phyloP scores from a whole-genome alignment of 1,139 yeast genomes.

The Nakaseomyces uthaithaninus region DNA sequence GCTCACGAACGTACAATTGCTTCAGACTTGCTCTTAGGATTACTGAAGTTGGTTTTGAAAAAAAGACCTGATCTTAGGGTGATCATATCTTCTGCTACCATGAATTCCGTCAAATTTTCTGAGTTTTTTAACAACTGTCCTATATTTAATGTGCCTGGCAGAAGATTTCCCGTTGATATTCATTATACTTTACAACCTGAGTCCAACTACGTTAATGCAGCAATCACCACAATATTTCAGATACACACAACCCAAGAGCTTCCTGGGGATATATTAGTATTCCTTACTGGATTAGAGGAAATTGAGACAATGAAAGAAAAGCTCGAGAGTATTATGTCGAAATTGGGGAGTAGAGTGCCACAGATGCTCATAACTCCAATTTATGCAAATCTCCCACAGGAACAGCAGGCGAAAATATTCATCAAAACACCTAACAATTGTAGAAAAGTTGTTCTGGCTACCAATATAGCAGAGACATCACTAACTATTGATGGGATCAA shows the following conservation, averaged over 20 bases:
- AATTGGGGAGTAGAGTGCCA: conserved; percentile 54
- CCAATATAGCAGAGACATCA: conserved; percentile 95
- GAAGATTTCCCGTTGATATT: conserved; percentile 81
- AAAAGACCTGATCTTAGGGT: conserved; percentile 62
- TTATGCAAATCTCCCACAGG: conserved; percentile 87
- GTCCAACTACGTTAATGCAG: conserved; percentile 82
- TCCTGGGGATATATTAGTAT: conserved; percentile 83
- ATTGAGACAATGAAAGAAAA: conserved; percentile 75
- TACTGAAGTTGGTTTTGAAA: conserved; percentile 58
- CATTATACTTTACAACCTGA: conserved; percentile 83
- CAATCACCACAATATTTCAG: conserved; percentile 72
- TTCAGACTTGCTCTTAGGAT: conserved; percentile 83
- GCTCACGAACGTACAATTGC: conserved; percentile 92
- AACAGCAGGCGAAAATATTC: conserved; percentile 69
- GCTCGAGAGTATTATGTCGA: conserved; percentile 53
- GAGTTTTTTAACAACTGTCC: conserved; percentile 76
- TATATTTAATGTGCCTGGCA: conserved; percentile 79
- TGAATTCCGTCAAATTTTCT: conserved; percentile 81
- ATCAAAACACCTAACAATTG: conserved; percentile 74
- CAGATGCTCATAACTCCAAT: conserved; percentile 75
- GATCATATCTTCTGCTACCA: conserved; percentile 87
- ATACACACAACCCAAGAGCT: conserved; percentile 63
- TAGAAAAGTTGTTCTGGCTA: conserved; percentile 87
- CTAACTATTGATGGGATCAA: conserved; percentile 87
- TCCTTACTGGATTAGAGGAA: conserved; percentile 91